Evolutionary conservation across 148 eudicot species (phyloP).

Genomic region (Heliamphora exappendiculata): DNA sequence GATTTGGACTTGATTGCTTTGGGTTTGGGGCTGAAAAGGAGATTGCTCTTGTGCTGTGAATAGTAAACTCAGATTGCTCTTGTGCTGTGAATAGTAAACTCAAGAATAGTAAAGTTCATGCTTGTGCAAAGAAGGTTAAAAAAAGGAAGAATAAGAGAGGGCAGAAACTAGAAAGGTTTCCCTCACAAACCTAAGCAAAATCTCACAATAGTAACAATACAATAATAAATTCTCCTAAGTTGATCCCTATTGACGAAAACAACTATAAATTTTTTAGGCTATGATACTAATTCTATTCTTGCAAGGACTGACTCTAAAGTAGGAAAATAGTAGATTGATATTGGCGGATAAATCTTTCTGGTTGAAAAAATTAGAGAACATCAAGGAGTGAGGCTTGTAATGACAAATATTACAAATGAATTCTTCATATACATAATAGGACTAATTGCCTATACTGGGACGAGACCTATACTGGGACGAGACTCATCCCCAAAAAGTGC

Average conservation of each 20-base stretch:
- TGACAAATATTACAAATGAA: neutral
- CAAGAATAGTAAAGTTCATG: neutral
- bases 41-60: neutral
- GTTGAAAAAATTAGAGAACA: neutral
- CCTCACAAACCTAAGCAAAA: neutral
- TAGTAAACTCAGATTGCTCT: neutral
- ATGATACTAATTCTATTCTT: neutral
- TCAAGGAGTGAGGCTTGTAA: neutral
- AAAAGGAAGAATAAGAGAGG: neutral
- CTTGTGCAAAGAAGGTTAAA: neutral
- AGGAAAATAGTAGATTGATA: neutral
- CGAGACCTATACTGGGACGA: neutral
- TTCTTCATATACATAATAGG: neutral
- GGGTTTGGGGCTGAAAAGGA: too few relatives aligned
- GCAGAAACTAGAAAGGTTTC: neutral
- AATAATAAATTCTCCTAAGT: neutral
- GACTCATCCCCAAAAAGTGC: neutral
- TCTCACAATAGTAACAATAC: neutral
- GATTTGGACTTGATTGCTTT: neutral
- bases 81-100: neutral
- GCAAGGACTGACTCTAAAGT: neutral
- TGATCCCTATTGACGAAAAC: neutral
- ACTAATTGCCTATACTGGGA: too few relatives aligned
- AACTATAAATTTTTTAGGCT: neutral
- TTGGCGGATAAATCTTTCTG: neutral